Conservation (phyloP, 352 stramenopile species). For the Phytophthora uliginosa region DNA sequence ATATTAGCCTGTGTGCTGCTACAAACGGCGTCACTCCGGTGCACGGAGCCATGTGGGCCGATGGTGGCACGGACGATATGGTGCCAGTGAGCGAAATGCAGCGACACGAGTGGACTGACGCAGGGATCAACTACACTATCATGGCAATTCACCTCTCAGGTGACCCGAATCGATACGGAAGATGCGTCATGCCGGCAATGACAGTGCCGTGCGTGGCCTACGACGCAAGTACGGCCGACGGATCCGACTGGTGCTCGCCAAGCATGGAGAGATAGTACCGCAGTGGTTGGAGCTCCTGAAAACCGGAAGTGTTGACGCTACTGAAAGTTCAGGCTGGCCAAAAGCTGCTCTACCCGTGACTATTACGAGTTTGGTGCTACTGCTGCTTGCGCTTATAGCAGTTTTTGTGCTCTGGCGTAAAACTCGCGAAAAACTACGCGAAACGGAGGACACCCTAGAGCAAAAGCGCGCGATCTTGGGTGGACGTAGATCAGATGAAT, state of each 20-base stretch:
- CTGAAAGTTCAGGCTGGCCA: constrained; percentile 25
- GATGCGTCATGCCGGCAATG: constrained; percentile 55
- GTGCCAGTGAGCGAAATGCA: constrained; percentile 45
- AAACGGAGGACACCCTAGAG: constrained; percentile 15
- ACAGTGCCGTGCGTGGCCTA: constrained; percentile 51
- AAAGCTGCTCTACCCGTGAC: constrained; percentile 28
- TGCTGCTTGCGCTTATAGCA: constrained; percentile 19
- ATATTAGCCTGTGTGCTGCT: constrained; percentile 43
- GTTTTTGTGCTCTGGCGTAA: constrained; percentile 28
- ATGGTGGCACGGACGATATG: constrained; percentile 47
- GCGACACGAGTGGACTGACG: constrained; percentile 47
- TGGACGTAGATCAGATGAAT: constrained; percentile 19
- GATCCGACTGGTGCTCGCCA: constrained; percentile 40
- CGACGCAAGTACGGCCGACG: constrained; percentile 11
- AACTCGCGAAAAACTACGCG: constrained; percentile 10
- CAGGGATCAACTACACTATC: constrained; percentile 30
- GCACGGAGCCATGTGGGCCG: constrained; percentile 57
- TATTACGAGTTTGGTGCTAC: constrained; percentile 24
- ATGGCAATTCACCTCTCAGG: constrained; percentile 52
- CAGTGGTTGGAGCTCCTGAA: constrained; percentile 52
- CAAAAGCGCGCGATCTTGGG: constrained; percentile 37
- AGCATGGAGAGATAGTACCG: constrained; percentile 42
- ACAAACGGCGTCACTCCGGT: constrained; percentile 39
- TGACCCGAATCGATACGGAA: constrained; percentile 53
- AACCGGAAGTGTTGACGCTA: neutral